phyloP scores from a whole-genome alignment of 352 stramenopile species.

The Phytophthora brassicae region DNA sequence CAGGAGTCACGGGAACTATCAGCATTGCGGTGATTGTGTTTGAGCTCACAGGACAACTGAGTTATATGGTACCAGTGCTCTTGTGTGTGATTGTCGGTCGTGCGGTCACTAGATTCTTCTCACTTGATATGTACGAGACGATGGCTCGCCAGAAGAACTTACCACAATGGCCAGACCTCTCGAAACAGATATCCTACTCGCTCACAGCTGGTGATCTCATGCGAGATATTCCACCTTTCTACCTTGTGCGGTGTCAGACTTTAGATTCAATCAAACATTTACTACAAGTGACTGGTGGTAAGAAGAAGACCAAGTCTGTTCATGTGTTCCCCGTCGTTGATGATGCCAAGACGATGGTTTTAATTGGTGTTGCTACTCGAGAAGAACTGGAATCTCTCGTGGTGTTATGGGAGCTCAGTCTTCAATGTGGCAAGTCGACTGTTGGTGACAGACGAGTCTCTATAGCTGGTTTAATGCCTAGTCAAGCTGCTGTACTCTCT shows the following conservation, averaged over 20 bases:
- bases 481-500: constrained; percentile 38
- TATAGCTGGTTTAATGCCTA: constrained; percentile 29
- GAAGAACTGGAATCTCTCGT: constrained; percentile 68
- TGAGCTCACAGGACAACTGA: constrained; percentile 89
- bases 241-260: constrained; percentile 54
- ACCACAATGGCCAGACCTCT: constrained; percentile 79
- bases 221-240: constrained; percentile 47
- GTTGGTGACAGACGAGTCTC: constrained; percentile 1
- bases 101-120: constrained; percentile 66
- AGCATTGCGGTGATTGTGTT: constrained; percentile 86
- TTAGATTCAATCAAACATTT: constrained; percentile 50
- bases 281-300: constrained; percentile 31
- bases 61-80: constrained; percentile 88
- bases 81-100: constrained; percentile 77
- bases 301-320: constrained; percentile 38
- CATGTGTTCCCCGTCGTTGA: constrained; percentile 72
- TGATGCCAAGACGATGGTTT: constrained; percentile 55
- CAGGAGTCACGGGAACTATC: constrained; percentile 74
- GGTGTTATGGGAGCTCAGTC: constrained; percentile 56
- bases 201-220: constrained; percentile 77
- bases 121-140: constrained; percentile 84
- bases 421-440: constrained; percentile 19
- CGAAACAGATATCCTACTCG: constrained; percentile 74
- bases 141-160: constrained; percentile 81
- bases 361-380: constrained; percentile 59